phyloP scores from a whole-genome alignment of 2,329 filamentous ascomycete species.

The Verticillium klebahnii region DNA sequence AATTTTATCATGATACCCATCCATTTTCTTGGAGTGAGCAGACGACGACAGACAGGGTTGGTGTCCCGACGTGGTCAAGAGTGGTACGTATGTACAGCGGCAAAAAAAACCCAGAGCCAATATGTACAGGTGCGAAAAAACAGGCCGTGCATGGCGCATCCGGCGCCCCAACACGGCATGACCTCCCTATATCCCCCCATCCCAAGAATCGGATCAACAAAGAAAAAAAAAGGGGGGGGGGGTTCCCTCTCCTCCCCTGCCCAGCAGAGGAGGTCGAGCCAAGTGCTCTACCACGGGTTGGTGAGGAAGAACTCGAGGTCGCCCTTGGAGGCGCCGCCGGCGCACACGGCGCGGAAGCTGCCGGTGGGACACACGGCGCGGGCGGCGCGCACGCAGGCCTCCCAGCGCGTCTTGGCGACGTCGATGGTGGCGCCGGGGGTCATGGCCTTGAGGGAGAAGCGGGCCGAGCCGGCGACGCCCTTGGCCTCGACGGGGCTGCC shows the following conservation, averaged over 20 bases:
- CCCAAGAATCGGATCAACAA: background rate
- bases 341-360: conserved; percentile 40
- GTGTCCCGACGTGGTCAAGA: background rate
- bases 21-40: background rate
- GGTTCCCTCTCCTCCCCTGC: background rate
- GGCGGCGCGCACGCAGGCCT: conserved; percentile 49
- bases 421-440: conserved; percentile 42
- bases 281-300: background rate
- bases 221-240: background rate
- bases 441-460: conserved; percentile 40
- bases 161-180: background rate
- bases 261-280: background rate
- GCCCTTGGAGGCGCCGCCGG: conserved; percentile 41
- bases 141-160: background rate
- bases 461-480: conserved; percentile 40
- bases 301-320: conserved; percentile 37
- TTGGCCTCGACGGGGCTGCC: conserved; percentile 37
- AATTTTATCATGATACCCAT: background rate
- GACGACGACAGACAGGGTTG: background rate
- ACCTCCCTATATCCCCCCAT: background rate
- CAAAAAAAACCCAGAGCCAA: background rate
- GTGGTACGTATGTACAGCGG: background rate
- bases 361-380: conserved; percentile 45
- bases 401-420: conserved; percentile 48
- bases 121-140: background rate